Conservation (phyloP, 169 alveolate genomes). For the Plasmodium malariae region DNA sequence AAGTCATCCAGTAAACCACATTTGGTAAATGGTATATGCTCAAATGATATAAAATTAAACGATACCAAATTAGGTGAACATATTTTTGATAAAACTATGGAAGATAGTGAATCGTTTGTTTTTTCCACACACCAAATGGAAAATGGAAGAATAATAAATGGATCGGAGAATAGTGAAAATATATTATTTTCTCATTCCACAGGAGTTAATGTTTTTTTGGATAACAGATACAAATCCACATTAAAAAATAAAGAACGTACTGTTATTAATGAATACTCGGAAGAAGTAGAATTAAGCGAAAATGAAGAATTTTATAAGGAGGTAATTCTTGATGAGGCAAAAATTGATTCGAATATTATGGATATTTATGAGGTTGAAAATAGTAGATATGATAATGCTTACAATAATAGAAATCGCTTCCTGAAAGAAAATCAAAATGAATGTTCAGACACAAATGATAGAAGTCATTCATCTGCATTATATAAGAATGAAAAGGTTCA, state of each 20-base stretch:
- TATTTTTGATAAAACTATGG: not conserved
- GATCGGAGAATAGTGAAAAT: slow-evolving; percentile 1
- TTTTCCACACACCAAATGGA: not conserved
- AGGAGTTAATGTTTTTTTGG: not conserved
- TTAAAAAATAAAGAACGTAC: not conserved
- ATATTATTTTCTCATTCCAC: not conserved
- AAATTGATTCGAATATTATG: too few relatives aligned
- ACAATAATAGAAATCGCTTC: not conserved
- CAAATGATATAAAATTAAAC: not conserved
- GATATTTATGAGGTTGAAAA: slow-evolving; percentile 11
- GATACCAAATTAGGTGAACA: not conserved
- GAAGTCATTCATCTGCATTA: not conserved
- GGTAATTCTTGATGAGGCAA: slow-evolving; percentile 4
- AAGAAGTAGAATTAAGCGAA: slow-evolving; percentile 52
- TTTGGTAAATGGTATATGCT: too few relatives aligned
- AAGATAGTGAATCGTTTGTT: not conserved
- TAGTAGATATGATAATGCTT: not conserved
- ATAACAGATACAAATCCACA: not conserved
- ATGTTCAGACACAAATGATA: not conserved
- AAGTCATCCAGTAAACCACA: not conserved
- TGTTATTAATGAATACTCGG: not conserved
- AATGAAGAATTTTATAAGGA: slow-evolving; percentile 65
- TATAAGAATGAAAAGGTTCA: not conserved
- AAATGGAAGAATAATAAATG: not conserved
- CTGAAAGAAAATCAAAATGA: not conserved